These are phyloP conservation scores for Lolium rigidum DNA, from an alignment of 176 grass and related monocot species.

Conservation along the genomic window DNA sequence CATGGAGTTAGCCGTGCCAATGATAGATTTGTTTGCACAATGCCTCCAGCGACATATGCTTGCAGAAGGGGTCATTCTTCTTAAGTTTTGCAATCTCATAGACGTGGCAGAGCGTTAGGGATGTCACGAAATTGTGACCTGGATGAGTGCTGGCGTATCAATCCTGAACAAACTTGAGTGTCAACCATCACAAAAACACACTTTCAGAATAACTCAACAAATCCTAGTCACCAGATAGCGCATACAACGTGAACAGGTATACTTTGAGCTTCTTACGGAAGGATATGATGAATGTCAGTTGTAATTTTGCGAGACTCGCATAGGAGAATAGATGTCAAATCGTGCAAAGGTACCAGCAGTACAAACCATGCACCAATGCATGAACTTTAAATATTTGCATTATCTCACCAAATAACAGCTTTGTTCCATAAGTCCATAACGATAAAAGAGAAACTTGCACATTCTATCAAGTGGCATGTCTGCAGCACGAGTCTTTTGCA, in stretches of 20 bases:
- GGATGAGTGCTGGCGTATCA: slow-evolving; percentile 57
- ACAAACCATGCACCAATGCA: neutral
- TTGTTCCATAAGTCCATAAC: neutral
- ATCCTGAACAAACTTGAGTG: too few species aligned
- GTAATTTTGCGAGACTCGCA: neutral
- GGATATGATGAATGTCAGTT: neutral
- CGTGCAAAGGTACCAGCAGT: neutral
- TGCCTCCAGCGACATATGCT: slow-evolving; percentile 81
- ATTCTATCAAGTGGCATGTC: slow-evolving; percentile 10
- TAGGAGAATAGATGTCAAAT: neutral
- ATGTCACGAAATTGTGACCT: slow-evolving; percentile 60
- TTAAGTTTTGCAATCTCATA: slow-evolving; percentile 94
- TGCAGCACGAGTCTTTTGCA: neutral
- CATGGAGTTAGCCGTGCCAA: slow-evolving; percentile 85
- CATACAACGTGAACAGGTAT: too few species aligned
- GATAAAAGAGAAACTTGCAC: neutral
- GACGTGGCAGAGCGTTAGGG: slow-evolving; percentile 69
- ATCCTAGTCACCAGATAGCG: too few species aligned
- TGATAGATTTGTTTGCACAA: slow-evolving; percentile 79
- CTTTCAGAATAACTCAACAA: too few species aligned
- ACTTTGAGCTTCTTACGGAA: too few species aligned
- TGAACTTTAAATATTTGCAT: neutral
- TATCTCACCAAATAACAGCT: neutral
- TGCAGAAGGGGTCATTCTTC: slow-evolving; percentile 68
- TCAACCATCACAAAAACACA: too few species aligned